These are phyloP conservation scores for Exidia glandulosa DNA, from an alignment of 768 basidiomycete species.

Conservation along the genomic window DNA sequence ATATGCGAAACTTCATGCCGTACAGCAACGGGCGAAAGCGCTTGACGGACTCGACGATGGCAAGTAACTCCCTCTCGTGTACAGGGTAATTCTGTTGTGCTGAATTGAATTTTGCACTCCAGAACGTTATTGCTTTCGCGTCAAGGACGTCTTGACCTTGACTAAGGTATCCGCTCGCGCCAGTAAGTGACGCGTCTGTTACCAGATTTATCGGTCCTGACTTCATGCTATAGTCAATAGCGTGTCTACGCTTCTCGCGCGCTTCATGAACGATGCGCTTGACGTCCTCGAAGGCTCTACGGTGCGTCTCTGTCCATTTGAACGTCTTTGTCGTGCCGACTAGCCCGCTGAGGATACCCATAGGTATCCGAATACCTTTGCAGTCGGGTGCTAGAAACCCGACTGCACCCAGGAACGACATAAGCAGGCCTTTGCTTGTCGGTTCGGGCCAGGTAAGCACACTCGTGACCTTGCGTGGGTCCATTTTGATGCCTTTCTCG, in stretches of 20 bases:
- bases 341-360: conserved; percentile 13
- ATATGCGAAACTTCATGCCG: conserved; percentile 19
- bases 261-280: conserved; percentile 9
- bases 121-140: conserved; percentile 20
- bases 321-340: conserved; percentile 11
- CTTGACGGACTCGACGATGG: conserved; percentile 19
- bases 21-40: no score
- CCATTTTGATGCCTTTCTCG: no score
- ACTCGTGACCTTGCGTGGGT: conserved; percentile 31
- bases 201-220: conserved; percentile 18
- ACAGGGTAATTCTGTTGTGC: conserved; percentile 31
- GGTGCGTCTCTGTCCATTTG: conserved; percentile 6
- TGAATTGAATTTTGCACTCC: conserved; percentile 24
- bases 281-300: no score
- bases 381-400: conserved; percentile 23
- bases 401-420: no score
- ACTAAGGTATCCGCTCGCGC: conserved; percentile 16
- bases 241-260: conserved; percentile 12
- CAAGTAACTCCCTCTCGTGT: conserved; percentile 28
- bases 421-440: conserved; percentile 21
- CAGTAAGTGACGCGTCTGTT: no score
- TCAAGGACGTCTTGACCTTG: conserved; percentile 19
- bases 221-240: conserved; percentile 7
- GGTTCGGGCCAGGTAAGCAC: conserved; percentile 20
- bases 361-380: conserved; percentile 20